Percentiles rank a stretch among this genome's conserved stretches.
phyloP scores from a whole-genome alignment of 306 rosid species.

The Castanospermum australe region DNA sequence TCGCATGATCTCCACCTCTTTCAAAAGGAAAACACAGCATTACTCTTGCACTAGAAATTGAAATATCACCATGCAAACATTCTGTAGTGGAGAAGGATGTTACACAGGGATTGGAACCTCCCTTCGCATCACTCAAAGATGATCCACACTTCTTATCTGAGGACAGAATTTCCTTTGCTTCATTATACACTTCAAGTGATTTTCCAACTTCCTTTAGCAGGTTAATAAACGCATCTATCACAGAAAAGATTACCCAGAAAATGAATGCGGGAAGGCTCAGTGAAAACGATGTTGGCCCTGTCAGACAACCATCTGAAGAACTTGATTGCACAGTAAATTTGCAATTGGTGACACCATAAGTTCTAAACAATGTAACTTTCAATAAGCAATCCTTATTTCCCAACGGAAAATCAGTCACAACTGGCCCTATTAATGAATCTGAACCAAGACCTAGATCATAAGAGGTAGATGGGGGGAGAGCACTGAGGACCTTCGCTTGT shows the following conservation, averaged over 20 bases:
- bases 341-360: constrained; percentile 60
- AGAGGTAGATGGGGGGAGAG: constrained; percentile 61
- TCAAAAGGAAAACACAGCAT: constrained; percentile 79
- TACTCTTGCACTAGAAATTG: constrained; percentile 66
- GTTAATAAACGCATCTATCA: constrained; percentile 43
- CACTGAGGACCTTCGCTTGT: constrained; percentile 67
- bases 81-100: constrained; percentile 55
- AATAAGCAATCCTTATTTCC: constrained; percentile 45
- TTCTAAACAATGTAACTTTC: constrained; percentile 69
- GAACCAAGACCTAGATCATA: constrained; percentile 41
- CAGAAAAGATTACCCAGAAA: constrained; percentile 76
- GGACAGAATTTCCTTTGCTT: constrained; percentile 33
- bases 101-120: constrained; percentile 41
- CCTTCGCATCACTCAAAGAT: constrained; percentile 36
- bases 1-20: constrained; percentile 35
- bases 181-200: constrained; percentile 39
- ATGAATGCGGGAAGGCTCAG: constrained; percentile 64
- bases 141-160: constrained; percentile 38
- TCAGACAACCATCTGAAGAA: constrained; percentile 48
- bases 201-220: constrained; percentile 52
- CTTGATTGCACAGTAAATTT: constrained; percentile 51
- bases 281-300: constrained; percentile 58
- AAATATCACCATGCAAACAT: constrained; percentile 60
- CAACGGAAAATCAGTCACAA: constrained; percentile 48
- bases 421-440: constrained; percentile 43